Evolutionary conservation across 495 filamentous ascomycete species (phyloP).

Genomic region (Thermothielavioides terrestris): DNA sequence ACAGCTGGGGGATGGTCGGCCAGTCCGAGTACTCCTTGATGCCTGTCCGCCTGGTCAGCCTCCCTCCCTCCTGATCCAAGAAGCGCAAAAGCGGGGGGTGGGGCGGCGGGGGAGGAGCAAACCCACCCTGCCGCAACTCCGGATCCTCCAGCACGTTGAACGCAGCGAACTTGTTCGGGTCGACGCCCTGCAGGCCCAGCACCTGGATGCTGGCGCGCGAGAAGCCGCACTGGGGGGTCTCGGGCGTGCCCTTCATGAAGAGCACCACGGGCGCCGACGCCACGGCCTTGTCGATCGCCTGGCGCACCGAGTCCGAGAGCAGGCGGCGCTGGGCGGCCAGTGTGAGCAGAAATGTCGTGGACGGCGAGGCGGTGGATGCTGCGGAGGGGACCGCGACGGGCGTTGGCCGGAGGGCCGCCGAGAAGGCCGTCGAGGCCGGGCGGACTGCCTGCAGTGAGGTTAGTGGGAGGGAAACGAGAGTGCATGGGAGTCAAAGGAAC

Average conservation of each 20-base stretch:
- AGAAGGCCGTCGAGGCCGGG: neutral
- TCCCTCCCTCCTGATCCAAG: neutral
- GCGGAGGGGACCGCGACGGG: too few species aligned
- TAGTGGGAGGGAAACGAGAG: neutral
- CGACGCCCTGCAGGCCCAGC: constrained; percentile 85
- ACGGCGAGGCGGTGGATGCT: constrained; percentile 11
- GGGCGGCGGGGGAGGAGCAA: too few species aligned
- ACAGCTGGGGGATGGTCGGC: constrained; percentile 97
- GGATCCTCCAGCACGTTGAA: constrained; percentile 94
- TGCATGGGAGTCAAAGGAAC: neutral
- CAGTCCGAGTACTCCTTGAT: constrained; percentile 99
- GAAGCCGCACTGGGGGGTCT: constrained; percentile 96
- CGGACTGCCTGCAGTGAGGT: neutral
- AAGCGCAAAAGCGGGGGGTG: too few species aligned
- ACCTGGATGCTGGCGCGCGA: constrained; percentile 93
- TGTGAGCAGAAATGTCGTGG: constrained; percentile 30
- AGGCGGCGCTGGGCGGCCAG: constrained; percentile 42
- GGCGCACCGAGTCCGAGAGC: constrained; percentile 65
- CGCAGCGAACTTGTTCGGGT: constrained; percentile 91
- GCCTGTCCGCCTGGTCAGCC: constrained; percentile 42
- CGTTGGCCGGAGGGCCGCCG: constrained; percentile 1
- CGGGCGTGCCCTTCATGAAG: constrained; percentile 98
- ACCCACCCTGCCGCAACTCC: constrained; percentile 74
- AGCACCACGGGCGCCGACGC: constrained; percentile 80
- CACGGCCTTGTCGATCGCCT: constrained; percentile 83